Evolutionary conservation across 805 yeast species (phyloP).

Genomic region (Maudiozyma serrabonitensis): DNA sequence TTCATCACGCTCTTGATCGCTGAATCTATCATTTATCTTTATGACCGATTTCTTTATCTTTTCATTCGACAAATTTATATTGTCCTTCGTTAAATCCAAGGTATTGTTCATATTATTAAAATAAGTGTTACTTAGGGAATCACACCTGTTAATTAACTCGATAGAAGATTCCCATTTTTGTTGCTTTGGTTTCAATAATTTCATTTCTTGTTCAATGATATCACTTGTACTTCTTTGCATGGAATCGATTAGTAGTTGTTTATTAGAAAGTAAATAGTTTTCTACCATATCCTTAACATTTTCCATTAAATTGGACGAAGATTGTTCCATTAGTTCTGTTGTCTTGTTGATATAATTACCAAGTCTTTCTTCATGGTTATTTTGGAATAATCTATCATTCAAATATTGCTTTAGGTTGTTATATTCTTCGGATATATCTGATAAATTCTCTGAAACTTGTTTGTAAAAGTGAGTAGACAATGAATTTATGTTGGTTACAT

Average conservation of each 20-base stretch:
- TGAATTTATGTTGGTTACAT: slow-evolving; percentile 12
- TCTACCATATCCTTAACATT: slow-evolving; percentile 17
- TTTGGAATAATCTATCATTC: slow-evolving; percentile 23
- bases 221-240: slow-evolving; percentile 21
- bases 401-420: slow-evolving; percentile 25
- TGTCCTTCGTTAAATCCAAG: slow-evolving; percentile 12
- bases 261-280: slow-evolving; percentile 17
- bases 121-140: slow-evolving; percentile 21
- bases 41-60: slow-evolving; percentile 11
- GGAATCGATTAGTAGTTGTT: slow-evolving; percentile 17
- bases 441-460: slow-evolving; percentile 19
- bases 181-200: slow-evolving; percentile 21
- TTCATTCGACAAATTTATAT: slow-evolving; percentile 11
- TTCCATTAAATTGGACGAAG: slow-evolving; percentile 16
- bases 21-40: slow-evolving; percentile 11
- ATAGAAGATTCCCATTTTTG: slow-evolving; percentile 25
- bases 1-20: slow-evolving; percentile 5
- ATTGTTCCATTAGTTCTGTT: slow-evolving; percentile 15
- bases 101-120: slow-evolving; percentile 13
- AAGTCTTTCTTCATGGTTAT: slow-evolving; percentile 20
- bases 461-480: slow-evolving; percentile 11
- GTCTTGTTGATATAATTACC: slow-evolving; percentile 18
- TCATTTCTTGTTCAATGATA: slow-evolving; percentile 24
- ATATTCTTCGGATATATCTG: slow-evolving; percentile 26
- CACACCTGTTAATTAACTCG: slow-evolving; percentile 26